phyloP scores from a whole-genome alignment of 139 green algal genomes.

The Bryopsis sp. region DNA sequence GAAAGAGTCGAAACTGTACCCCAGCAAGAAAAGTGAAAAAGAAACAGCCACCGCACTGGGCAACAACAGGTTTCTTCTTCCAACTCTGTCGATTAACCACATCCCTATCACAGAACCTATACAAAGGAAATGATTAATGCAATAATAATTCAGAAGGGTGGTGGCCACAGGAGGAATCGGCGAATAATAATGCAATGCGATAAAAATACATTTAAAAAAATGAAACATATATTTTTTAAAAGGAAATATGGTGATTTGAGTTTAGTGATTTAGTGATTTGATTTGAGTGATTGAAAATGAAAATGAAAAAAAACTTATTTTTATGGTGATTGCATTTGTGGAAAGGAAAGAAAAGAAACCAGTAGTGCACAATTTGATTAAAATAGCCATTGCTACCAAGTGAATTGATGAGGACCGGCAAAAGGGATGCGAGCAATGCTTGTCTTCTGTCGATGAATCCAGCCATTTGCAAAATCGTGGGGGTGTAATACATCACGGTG shows the following conservation, averaged over 20 bases:
- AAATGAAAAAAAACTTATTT: too few relatives aligned
- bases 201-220: too few relatives aligned
- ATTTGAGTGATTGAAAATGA: too few relatives aligned
- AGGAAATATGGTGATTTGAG: not conserved
- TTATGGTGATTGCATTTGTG: too few relatives aligned
- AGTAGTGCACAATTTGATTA: slow-evolving; percentile 22
- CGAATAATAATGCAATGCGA: too few relatives aligned
- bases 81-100: slow-evolving; percentile 15
- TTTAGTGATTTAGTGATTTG: too few relatives aligned
- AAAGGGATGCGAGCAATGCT: slow-evolving; percentile 44
- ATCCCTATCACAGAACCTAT: not conserved
- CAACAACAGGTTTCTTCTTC: slow-evolving; percentile 16
- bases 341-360: not conserved
- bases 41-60: slow-evolving; percentile 14
- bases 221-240: too few relatives aligned
- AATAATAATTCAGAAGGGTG: too few relatives aligned
- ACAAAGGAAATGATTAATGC: not conserved
- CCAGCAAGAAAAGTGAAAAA: not conserved
- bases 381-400: slow-evolving; percentile 44
- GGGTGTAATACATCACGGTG: slow-evolving; percentile 73
- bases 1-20: not conserved
- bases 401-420: slow-evolving; percentile 50
- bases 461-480: slow-evolving; percentile 56
- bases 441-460: slow-evolving; percentile 42
- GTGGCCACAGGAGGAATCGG: too few relatives aligned